phyloP scores from a whole-genome alignment of 2,329 filamentous ascomycete genomes.

The Cladosporium sp. region DNA sequence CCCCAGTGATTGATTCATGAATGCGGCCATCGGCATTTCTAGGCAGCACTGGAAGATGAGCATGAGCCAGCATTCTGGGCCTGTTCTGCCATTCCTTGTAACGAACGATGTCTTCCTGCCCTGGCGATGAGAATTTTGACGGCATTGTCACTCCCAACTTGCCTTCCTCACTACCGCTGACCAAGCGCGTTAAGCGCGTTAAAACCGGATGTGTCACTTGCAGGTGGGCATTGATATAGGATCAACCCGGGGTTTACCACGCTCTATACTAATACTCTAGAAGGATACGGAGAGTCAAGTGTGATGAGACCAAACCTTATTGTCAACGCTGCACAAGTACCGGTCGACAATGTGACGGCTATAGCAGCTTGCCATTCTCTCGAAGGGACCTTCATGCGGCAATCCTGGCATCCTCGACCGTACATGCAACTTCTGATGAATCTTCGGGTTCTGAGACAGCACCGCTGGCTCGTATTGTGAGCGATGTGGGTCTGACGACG shows the following conservation, averaged over 20 bases:
- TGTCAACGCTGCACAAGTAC: conserved; percentile 51
- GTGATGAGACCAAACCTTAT: conserved; percentile 49
- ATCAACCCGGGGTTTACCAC: neutral
- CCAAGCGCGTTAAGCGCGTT: conserved; percentile 4
- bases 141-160: neutral
- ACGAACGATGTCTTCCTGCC: neutral
- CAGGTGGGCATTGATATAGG: neutral
- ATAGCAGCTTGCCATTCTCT: conserved; percentile 26
- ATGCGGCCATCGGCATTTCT: neutral
- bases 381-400: conserved; percentile 14
- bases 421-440: neutral
- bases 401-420: neutral
- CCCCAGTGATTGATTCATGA: neutral
- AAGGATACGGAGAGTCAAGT: conserved; percentile 44
- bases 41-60: neutral
- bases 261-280: conserved; percentile 39
- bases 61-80: too few relatives aligned
- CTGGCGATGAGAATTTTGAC: neutral
- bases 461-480: conserved; percentile 1
- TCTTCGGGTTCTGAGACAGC: neutral
- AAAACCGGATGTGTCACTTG: conserved; percentile 15
- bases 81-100: neutral
- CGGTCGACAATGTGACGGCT: conserved; percentile 53
- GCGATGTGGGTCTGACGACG: neutral
- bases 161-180: neutral